Percentiles rank a stretch among this genome's conserved stretches.
phyloP scores from a whole-genome alignment of 192 early-diverging fungal species.

The Umbelopsis sp. region DNA sequence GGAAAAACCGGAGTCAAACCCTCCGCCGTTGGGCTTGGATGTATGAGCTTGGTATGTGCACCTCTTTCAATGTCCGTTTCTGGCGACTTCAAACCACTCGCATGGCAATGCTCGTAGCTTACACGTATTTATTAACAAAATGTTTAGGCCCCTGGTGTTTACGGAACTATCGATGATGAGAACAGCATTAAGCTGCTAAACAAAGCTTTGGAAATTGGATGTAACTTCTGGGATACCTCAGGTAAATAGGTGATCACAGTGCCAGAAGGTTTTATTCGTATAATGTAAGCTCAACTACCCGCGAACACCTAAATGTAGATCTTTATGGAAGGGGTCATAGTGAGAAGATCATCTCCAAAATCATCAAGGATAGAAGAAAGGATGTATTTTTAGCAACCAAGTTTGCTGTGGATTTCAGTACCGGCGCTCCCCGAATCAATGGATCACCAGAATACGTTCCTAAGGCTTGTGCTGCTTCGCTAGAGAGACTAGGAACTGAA shows the following conservation, averaged over 20 bases:
- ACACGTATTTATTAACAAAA: slow-evolving; percentile 24
- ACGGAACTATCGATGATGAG: slow-evolving; percentile 34
- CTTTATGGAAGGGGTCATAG: slow-evolving; percentile 58
- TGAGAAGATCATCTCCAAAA: slow-evolving; percentile 53
- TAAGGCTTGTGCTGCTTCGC: slow-evolving; percentile 40
- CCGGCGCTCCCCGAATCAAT: background rate
- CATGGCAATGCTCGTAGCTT: too few species aligned
- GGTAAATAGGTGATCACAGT: background rate
- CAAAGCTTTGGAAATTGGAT: slow-evolving; percentile 52
- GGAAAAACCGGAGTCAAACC: slow-evolving; percentile 40
- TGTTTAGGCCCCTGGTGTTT: slow-evolving; percentile 20
- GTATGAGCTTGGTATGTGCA: slow-evolving; percentile 38
- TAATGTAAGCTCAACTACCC: slow-evolving; percentile 53
- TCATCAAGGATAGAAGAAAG: slow-evolving; percentile 48
- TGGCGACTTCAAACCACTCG: background rate
- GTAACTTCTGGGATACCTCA: slow-evolving; percentile 60
- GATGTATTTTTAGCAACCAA: slow-evolving; percentile 66
- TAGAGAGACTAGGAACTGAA: slow-evolving; percentile 56
- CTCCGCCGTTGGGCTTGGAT: slow-evolving; percentile 40
- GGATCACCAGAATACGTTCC: slow-evolving; percentile 53
- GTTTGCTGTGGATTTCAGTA: slow-evolving; percentile 46
- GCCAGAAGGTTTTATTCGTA: slow-evolving; percentile 22
- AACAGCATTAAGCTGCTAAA: slow-evolving; percentile 46
- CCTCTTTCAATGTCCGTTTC: too few species aligned
- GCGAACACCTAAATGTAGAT: slow-evolving; percentile 47